Percentiles rank a stretch among this genome's conserved stretches.
Evolutionary conservation across 73 alveolate genomes (phyloP).

Genomic region (Paramecium tetraurelia): DNA sequence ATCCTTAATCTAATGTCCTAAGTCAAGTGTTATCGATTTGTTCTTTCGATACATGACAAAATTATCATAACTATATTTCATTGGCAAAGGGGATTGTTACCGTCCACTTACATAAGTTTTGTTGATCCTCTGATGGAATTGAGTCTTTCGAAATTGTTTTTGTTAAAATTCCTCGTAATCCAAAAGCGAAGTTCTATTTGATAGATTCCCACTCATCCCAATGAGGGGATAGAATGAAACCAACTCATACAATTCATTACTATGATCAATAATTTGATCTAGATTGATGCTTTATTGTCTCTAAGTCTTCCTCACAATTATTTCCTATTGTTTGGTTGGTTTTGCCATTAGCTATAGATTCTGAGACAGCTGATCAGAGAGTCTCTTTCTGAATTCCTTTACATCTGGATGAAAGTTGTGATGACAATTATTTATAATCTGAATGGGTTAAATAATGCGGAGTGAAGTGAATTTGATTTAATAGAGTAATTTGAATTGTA

Average conservation of each 20-base stretch:
- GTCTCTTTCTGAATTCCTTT: not conserved
- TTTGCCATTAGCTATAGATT: not conserved
- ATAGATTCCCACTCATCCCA: not conserved
- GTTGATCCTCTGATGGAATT: not conserved
- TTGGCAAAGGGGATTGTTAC: not conserved
- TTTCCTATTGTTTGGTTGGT: not conserved
- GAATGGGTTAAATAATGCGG: not conserved
- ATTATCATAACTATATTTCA: not conserved
- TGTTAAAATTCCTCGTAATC: constrained; percentile 33
- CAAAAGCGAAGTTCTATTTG: not conserved
- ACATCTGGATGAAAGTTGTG: not conserved
- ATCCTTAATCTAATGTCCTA: not conserved
- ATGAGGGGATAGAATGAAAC: not conserved
- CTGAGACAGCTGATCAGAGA: not conserved
- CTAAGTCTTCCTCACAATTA: not conserved
- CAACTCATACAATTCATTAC: not conserved
- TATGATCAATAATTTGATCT: not conserved
- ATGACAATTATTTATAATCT: not conserved
- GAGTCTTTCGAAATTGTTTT: not conserved
- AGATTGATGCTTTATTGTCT: not conserved
- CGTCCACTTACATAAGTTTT: not conserved
- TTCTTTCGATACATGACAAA: not conserved
- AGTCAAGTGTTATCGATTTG: not conserved
- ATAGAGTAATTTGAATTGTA: not conserved
- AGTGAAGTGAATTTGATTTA: not conserved